Base-by-base conservation (phyloP, 2,329 filamentous ascomycete genomes). In the Cadophora gregata region DNA sequence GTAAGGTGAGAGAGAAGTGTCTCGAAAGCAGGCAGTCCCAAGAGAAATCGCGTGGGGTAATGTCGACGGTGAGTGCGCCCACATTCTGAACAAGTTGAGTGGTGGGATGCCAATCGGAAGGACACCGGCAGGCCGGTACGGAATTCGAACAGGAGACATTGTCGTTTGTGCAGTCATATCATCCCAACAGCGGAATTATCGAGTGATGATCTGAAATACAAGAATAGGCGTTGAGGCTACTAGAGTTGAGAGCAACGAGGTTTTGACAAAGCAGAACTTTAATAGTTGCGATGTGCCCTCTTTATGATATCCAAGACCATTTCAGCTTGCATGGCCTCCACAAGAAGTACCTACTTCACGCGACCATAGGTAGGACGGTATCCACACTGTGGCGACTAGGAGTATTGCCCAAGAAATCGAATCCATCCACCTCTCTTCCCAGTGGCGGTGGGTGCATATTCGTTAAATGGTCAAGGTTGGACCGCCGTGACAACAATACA, bases 11-110 rank as follows among this genome's bases (percentile, higher is more conserved):
- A 72, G 65, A 24, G 71, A 71, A 5, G 70, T 72, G 31, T 72
- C 71, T 53, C 69, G 69, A 63, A 72, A 72, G 50, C 70, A 71
- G 25, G 69, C 70, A 24, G 71, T 73, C 58, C 71, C 71, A 12
- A 73, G 61, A 8, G 70, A 71, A 29, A 73, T 66, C 10, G 68
- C 55, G 63, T 73, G 71, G 9, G 71, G 71, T 12, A 73, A 62
- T n/a, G 71, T 73, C 33, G 70, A 69, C 25, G 71, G 71, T 5
- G 71, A 72, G 56, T 72, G 69, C 29, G 69, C 69, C 65, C 70
- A 69, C 55, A 72, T 65, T 27, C 69, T 64, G 62, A 72, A 71
- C 1, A 72, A 59, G 59, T 72, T 72, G 4, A 72, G 67, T 12
- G 71, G 71, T 25, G 71, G 71, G 42, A 72, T 70, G 1, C 66